Percentiles rank a stretch among this genome's conserved stretches.
phyloP scores from a whole-genome alignment of 352 stramenopile genomes.

The Phytopythium kandeliae region DNA sequence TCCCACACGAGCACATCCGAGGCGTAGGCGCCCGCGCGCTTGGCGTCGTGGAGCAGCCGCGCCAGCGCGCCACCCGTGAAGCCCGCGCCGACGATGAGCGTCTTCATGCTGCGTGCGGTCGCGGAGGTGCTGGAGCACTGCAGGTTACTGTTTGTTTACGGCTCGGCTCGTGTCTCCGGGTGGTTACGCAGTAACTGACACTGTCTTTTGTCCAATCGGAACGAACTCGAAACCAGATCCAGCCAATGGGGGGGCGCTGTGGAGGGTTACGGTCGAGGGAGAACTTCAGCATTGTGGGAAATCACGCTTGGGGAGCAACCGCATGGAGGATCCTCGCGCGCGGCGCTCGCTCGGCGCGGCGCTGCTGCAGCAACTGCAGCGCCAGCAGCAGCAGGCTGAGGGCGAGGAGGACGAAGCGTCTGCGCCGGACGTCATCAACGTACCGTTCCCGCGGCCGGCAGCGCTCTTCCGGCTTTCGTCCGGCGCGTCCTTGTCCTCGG shows the following conservation, averaged over 20 bases:
- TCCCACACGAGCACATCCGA: constrained; percentile 59
- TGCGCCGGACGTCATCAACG: constrained; percentile 28
- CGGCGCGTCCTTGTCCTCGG: constrained; percentile 8
- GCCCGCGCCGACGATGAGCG: constrained; percentile 56
- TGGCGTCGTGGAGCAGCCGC: constrained; percentile 41
- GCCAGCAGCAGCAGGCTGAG: constrained; percentile 1
- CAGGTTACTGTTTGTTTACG: too few species aligned
- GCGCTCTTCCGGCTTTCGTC: constrained; percentile 39
- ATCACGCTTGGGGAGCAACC: too few species aligned
- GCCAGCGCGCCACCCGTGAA: constrained; percentile 50
- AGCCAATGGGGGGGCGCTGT: not conserved
- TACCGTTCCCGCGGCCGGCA: constrained; percentile 17
- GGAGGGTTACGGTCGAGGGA: too few species aligned
- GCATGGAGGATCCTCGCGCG: constrained; percentile 4
- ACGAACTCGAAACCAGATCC: not conserved
- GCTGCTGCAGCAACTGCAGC: constrained; percentile 6
- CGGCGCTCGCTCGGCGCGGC: not conserved
- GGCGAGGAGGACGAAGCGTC: constrained; percentile 4
- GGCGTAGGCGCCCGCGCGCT: constrained; percentile 7
- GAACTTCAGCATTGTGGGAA: too few species aligned
- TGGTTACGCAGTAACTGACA: too few species aligned
- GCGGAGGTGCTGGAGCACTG: too few species aligned
- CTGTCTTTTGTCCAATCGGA: not conserved
- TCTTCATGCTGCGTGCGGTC: constrained; percentile 40
- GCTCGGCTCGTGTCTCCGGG: not conserved